phyloP scores from a whole-genome alignment of 2,329 filamentous ascomycete genomes.

The Alternaria postmessia region DNA sequence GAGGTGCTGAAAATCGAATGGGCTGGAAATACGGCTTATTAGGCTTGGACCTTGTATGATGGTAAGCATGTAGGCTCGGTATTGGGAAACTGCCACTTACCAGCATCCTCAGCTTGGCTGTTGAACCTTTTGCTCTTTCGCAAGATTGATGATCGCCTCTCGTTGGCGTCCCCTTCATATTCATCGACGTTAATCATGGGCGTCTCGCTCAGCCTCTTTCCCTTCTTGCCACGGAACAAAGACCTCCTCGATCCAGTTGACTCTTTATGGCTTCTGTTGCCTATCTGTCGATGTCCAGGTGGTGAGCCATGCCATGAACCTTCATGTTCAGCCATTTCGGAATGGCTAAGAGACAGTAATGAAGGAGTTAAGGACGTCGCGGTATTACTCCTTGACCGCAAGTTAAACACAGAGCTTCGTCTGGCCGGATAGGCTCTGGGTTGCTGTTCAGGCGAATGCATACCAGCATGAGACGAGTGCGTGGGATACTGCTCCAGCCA shows the following conservation, averaged over 20 bases:
- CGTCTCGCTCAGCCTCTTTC: constrained; percentile 47
- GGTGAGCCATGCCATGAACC: constrained; percentile 35
- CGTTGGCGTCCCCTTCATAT: constrained; percentile 34
- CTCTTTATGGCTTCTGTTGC: constrained; percentile 35
- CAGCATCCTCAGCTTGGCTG: constrained; percentile 31
- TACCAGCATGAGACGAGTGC: constrained; percentile 33
- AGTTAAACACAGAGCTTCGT: constrained; percentile 48
- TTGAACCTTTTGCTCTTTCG: constrained; percentile 38
- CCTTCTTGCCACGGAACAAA: constrained; percentile 47
- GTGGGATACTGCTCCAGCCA: constrained; percentile 39
- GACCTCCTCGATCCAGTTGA: constrained; percentile 34
- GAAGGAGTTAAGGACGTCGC: constrained; percentile 45
- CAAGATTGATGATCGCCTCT: constrained; percentile 44
- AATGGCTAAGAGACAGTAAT: constrained; percentile 30
- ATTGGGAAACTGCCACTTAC: constrained; percentile 31
- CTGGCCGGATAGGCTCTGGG: constrained; percentile 31
- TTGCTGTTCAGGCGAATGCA: constrained; percentile 44
- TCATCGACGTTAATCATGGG: constrained; percentile 29
- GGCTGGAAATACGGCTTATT: constrained; percentile 62
- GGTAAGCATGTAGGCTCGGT: constrained; percentile 13
- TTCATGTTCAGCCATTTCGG: constrained; percentile 35
- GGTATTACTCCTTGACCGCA: constrained; percentile 51
- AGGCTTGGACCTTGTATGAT: constrained; percentile 31
- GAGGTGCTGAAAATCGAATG: constrained; percentile 71
- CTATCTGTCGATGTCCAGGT: constrained; percentile 31